These are phyloP conservation scores for Ochetophila trinervis DNA, from an alignment of 306 rosid species.

Conservation along the genomic window DNA sequence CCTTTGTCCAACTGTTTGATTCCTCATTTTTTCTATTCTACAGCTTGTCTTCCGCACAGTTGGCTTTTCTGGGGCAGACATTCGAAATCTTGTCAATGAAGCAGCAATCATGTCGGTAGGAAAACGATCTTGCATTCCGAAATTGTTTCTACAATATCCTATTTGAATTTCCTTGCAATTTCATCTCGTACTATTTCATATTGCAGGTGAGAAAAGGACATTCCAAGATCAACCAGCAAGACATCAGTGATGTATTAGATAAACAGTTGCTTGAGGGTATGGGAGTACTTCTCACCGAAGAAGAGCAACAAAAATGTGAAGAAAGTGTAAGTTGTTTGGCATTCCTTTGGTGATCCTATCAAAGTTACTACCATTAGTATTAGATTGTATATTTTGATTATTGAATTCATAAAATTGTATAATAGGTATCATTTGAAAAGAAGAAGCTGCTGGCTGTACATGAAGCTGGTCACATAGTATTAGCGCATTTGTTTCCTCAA, in stretches of 20 bases:
- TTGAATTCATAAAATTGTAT: constrained; percentile 15
- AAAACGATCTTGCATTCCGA: constrained; percentile 2
- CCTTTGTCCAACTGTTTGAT: constrained; percentile 24
- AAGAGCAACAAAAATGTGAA: constrained; percentile 91
- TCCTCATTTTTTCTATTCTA: constrained; percentile 27
- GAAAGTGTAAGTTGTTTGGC: constrained; percentile 53
- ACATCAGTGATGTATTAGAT: constrained; percentile 84
- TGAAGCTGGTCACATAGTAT: constrained; percentile 92
- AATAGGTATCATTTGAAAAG: constrained; percentile 73
- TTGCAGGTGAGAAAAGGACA: constrained; percentile 89
- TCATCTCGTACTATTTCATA: constrained; percentile 15
- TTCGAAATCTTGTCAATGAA: constrained; percentile 93
- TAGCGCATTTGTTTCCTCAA: constrained; percentile 94
- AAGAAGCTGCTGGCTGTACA: constrained; percentile 89
- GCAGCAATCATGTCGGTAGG: constrained; percentile 97
- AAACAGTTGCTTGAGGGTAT: constrained; percentile 97
- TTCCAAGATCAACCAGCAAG: constrained; percentile 66
- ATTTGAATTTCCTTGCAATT: constrained; percentile 12
- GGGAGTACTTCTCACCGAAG: constrained; percentile 99
- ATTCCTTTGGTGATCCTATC: constrained; percentile 8
- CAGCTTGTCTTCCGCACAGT: constrained; percentile 98
- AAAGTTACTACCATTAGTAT: constrained; percentile 9
- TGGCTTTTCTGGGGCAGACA: constrained; percentile 97
- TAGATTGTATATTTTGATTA: not conserved
- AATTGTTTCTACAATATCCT: constrained; percentile 1